Percentiles rank a stretch among this genome's conserved stretches.
phyloP scores from a whole-genome alignment of 768 basidiomycete species.

The Pulveroboletus ravenelii region DNA sequence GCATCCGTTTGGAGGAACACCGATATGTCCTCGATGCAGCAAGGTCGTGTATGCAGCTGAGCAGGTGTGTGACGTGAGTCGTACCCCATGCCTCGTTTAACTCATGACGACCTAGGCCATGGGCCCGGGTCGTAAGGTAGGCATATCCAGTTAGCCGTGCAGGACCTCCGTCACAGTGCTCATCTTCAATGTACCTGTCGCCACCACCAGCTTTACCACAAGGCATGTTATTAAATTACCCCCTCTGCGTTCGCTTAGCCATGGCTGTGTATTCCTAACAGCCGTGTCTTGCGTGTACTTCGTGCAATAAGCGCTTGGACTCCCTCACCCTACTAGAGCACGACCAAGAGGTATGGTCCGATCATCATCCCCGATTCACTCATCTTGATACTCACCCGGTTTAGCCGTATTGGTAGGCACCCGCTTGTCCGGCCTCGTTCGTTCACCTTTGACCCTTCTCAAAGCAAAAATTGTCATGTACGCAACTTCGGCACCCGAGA shows the following conservation, averaged over 20 bases:
- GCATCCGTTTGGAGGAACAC: slow-evolving; percentile 70
- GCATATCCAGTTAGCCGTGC: slow-evolving; percentile 16
- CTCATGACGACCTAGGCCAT: slow-evolving; percentile 48
- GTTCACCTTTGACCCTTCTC: background rate
- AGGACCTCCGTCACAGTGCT: slow-evolving; percentile 1
- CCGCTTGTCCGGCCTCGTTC: background rate
- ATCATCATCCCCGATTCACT: background rate
- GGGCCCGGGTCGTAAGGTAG: slow-evolving; percentile 85
- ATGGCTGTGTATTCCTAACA: slow-evolving; percentile 23
- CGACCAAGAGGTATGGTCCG: slow-evolving; percentile 60
- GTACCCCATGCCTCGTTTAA: background rate
- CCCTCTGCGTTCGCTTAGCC: background rate
- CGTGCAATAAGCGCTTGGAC: slow-evolving; percentile 75
- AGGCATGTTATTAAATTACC: slow-evolving; percentile 38
- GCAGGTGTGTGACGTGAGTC: slow-evolving; percentile 47
- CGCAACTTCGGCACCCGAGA: slow-evolving; percentile 76
- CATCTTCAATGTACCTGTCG: background rate
- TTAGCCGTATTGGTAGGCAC: slow-evolving; percentile 43
- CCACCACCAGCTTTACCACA: slow-evolving; percentile 65
- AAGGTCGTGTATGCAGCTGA: slow-evolving; percentile 86
- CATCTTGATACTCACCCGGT: slow-evolving; percentile 1
- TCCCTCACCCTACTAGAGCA: slow-evolving; percentile 77
- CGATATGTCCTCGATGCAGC: slow-evolving; percentile 67
- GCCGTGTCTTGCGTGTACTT: slow-evolving; percentile 76
- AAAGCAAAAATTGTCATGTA: slow-evolving; percentile 77